Percentiles rank a stretch among this genome's conserved stretches.
These are phyloP conservation scores for Violaceomyces palustris DNA, from an alignment of 1,284 basidiomycete species.

Conservation along the genomic window DNA sequence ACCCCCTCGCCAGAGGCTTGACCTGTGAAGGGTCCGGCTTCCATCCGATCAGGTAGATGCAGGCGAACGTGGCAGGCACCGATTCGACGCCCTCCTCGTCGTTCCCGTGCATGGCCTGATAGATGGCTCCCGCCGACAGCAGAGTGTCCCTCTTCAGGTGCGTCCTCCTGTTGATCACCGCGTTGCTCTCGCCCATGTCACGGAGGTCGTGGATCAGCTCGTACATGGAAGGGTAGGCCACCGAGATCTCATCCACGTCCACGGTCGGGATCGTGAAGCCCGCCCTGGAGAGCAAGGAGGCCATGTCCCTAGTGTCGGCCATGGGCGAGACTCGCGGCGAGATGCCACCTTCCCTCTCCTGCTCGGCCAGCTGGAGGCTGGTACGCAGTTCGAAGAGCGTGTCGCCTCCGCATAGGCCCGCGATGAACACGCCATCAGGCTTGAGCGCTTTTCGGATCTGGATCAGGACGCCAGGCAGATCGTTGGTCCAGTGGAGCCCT, in stretches of 20 bases:
- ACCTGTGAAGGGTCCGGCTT: constrained; percentile 80
- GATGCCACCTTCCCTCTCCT: constrained; percentile 90
- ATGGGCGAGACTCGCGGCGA: constrained; percentile 93
- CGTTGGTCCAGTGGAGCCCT: constrained; percentile 95
- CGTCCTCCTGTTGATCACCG: constrained; percentile 64
- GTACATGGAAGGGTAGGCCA: constrained; percentile 91
- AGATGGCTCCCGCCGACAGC: constrained; percentile 84
- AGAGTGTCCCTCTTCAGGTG: constrained; percentile 79
- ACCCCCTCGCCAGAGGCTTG: constrained; percentile 78
- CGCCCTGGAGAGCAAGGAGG: constrained; percentile 67
- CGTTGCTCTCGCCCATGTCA: constrained; percentile 95
- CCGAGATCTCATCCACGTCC: constrained; percentile 86
- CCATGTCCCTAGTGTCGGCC: constrained; percentile 79
- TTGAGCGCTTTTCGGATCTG: constrained; percentile 80
- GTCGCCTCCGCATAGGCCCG: constrained; percentile 90
- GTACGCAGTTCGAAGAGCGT: constrained; percentile 90
- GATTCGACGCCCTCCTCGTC: constrained; percentile 63
- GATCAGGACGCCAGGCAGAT: constrained; percentile 84
- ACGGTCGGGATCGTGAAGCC: constrained; percentile 92
- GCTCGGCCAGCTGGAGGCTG: constrained; percentile 85
- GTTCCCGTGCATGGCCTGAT: constrained; percentile 65
- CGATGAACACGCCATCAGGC: constrained; percentile 91
- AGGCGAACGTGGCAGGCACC: constrained; percentile 92
- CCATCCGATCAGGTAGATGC: constrained; percentile 99
- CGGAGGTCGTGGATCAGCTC: constrained; percentile 87